phyloP scores from a whole-genome alignment of 345 rosid genomes.

The Angophora floribunda region DNA sequence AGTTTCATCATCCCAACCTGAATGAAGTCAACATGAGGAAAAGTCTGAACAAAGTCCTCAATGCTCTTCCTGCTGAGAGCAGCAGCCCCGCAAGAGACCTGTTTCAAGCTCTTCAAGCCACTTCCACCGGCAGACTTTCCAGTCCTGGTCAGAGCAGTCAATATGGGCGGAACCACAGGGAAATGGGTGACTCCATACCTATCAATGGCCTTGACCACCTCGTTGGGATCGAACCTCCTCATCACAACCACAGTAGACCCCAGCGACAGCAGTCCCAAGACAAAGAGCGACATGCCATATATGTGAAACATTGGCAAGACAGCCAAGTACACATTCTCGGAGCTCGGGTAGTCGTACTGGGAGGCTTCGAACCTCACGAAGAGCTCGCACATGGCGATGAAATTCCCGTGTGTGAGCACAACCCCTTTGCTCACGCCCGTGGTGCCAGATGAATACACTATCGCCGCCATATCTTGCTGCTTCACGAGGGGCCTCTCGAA shows the following conservation, averaged over 20 bases:
- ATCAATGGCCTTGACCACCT: slow-evolving; percentile 36
- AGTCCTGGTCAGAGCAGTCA: slow-evolving; percentile 34
- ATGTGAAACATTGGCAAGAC: slow-evolving; percentile 75
- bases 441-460: slow-evolving; percentile 81
- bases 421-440: slow-evolving; percentile 81
- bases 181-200: slow-evolving; percentile 57
- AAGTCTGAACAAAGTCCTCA: slow-evolving; percentile 37
- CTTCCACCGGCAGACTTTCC: slow-evolving; percentile 20
- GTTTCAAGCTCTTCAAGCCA: slow-evolving; percentile 58
- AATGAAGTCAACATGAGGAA: slow-evolving; percentile 68
- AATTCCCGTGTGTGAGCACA: slow-evolving; percentile 55
- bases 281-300: slow-evolving; percentile 62
- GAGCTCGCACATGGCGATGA: slow-evolving; percentile 62
- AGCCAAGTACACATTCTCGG: slow-evolving; percentile 52
- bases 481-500: slow-evolving; percentile 30
- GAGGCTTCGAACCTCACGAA: slow-evolving; percentile 77
- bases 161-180: slow-evolving; percentile 71
- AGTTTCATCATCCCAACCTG: slow-evolving; percentile 32
- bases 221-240: slow-evolving; percentile 47
- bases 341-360: slow-evolving; percentile 35
- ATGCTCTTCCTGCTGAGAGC: slow-evolving; percentile 36
- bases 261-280: slow-evolving; percentile 46
- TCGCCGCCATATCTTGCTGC: slow-evolving; percentile 73
- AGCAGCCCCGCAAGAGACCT: slow-evolving; percentile 86
- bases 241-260: slow-evolving; percentile 65